Evolutionary conservation across 139 green algal species (phyloP).

Genomic region (Limnomonas spitsbergensis): DNA sequence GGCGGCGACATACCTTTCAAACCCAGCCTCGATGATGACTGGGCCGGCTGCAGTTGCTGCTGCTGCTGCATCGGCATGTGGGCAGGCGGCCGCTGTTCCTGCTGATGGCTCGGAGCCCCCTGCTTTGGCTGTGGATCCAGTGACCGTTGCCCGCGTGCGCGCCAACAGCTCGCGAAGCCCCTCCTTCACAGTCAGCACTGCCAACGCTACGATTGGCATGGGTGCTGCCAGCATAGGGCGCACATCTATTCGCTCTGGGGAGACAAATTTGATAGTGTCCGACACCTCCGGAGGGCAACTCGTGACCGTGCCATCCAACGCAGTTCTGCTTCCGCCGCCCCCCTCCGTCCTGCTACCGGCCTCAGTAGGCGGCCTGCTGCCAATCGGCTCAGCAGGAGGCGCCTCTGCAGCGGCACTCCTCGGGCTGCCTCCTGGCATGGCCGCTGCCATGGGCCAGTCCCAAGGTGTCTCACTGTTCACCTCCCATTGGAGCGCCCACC

Average conservation of each 20-base stretch:
- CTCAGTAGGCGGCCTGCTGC: no score
- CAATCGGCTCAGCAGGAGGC: not conserved
- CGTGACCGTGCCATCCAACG: not conserved
- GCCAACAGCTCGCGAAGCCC: not conserved
- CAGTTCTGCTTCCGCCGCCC: not conserved
- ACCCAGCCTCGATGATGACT: not conserved
- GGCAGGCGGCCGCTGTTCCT: not conserved
- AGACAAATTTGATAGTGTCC: not conserved
- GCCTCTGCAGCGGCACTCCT: not conserved
- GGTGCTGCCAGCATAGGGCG: not conserved
- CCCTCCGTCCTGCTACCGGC: not conserved
- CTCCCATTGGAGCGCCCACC: constrained; percentile 38
- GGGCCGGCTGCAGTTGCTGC: not conserved
- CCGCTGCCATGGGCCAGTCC: not conserved
- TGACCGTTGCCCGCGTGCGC: not conserved
- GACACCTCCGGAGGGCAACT: not conserved
- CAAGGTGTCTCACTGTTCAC: not conserved
- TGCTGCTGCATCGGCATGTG: not conserved
- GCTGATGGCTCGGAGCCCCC: not conserved
- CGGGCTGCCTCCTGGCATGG: not conserved
- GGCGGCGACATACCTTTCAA: constrained; percentile 7
- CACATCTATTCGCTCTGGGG: not conserved
- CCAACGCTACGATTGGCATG: not conserved
- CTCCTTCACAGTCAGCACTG: not conserved
- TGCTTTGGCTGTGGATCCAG: not conserved